Evolutionary conservation across 176 grass and related monocot genomes (phyloP), one percentile per base, ranked within the genome.

Genomic region (Aegilops bicornis): DNA sequence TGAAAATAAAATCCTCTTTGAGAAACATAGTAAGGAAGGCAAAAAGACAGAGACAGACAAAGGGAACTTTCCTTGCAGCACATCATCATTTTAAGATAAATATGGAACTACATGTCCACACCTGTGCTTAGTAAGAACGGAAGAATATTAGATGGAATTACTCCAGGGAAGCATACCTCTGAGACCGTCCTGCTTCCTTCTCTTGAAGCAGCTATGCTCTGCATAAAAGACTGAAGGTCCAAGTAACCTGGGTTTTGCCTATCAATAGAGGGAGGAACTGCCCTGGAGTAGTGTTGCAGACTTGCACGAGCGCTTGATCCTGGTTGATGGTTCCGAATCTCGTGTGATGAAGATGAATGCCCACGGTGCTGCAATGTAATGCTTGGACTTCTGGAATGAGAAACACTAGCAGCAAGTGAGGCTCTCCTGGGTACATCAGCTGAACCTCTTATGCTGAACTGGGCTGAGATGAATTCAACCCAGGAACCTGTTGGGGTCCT

Each of bases 161-260:
- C 39, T 81, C 3, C 1, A 91, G 63, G 25, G 10, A 5, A 60
- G 33, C 56, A 69, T 86, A 92, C 90, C 90, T 92, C 87, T 69
- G 90, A 87, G 19, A 83, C 60, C 1, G 83, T 79, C n/a, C 90
- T 92, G 62, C 48, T 89, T 76, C 90, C 90, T 33, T 92, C 90
- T 67, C 90, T 89, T 42, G 90, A 86, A 74, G 86, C 76, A 62
- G 90, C 66, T 80, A 92, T 83, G 9, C n/a, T 84, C 80, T 89
- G 90, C 90, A 92, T 89, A 64, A 89, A 92, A 76, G 84, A 92
- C 13, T 89, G 90, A 79, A 92, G 84, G 47, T 89, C 90, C 79
- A 89, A 19, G 35, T 89, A 86, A 79, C 80, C 19, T 74, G 86
- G 17, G 23, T 62, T 86, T 39, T 92, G 87, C 69, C 90, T 86